phyloP scores from a whole-genome alignment of 2,329 filamentous ascomycete species.

The Epicoccum sorghinum region DNA sequence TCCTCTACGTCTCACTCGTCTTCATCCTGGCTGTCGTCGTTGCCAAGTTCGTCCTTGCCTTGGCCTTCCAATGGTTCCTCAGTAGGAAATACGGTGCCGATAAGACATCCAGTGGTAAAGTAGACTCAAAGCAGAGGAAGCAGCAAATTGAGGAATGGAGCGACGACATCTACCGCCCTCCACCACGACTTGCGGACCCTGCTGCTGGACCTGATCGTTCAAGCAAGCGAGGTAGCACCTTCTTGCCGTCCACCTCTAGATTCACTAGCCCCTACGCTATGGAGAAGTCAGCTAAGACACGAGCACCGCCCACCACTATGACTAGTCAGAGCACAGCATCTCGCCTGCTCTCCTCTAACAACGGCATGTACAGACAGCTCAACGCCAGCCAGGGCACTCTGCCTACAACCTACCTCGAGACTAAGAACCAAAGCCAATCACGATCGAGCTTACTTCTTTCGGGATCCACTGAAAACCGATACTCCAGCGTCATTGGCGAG shows the following conservation, averaged over 20 bases:
- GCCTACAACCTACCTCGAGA: slow-evolving; percentile 49
- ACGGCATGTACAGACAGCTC: slow-evolving; percentile 69
- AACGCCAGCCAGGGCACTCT: slow-evolving; percentile 65
- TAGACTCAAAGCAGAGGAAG: slow-evolving; percentile 81
- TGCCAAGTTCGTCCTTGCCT: slow-evolving; percentile 84
- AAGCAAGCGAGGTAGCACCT: slow-evolving; percentile 80
- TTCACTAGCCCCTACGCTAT: slow-evolving; percentile 90
- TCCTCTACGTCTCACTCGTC: slow-evolving; percentile 89
- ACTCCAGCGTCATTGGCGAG: slow-evolving; percentile 61
- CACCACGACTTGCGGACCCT: slow-evolving; percentile 78
- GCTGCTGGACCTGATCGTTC: slow-evolving; percentile 69
- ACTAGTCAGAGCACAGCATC: slow-evolving; percentile 82
- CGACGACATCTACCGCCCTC: slow-evolving; percentile 94
- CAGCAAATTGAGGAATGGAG: slow-evolving; percentile 98
- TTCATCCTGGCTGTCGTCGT: slow-evolving; percentile 90
- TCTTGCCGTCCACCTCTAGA: slow-evolving; percentile 90
- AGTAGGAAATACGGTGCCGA: slow-evolving; percentile 81
- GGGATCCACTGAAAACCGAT: slow-evolving; percentile 52
- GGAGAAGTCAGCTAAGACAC: slow-evolving; percentile 63
- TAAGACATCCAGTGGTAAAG: slow-evolving; percentile 78
- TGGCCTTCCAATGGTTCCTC: slow-evolving; percentile 97
- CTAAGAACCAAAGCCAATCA: slow-evolving; percentile 41
- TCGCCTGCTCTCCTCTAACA: slow-evolving; percentile 70
- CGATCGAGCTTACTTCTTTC: slow-evolving; percentile 53
- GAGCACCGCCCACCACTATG: slow-evolving; percentile 84